Base-by-base conservation (phyloP, 2,329 filamentous ascomycete species). In the Calonectria crousiana region DNA sequence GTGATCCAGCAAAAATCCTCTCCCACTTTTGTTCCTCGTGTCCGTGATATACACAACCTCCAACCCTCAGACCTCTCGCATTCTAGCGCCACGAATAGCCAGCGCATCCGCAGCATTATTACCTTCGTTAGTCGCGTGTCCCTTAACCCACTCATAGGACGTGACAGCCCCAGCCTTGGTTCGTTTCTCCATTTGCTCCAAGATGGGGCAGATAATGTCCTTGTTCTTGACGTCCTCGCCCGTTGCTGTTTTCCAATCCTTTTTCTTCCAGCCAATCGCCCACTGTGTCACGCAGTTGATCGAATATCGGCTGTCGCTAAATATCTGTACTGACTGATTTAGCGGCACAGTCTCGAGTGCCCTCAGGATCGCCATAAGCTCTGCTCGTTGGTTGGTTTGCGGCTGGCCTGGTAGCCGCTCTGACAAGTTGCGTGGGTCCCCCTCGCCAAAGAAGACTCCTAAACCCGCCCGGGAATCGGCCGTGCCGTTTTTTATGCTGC, bases 361-460 rank as follows among this genome's bases (percentile, higher is more conserved):
- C 72, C 96, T 93, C 36, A 95, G 88, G 76, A 98, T 93, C 10
- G 95, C 97, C 30, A 94, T 96, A 73, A 99, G 88, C 86, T 99
- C 97, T n/a, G 96, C 97, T 4, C 97, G 94, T 84, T 98, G 95
- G 83, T 99, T 99, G 0, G 97, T 98, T 85, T 98, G 97, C 13
- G 89, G 88, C 20, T 89, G 87, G 66, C 95, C 95, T 67, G 89
- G 85, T 3, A 98, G 90, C 5, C 92, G 92, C 84, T 97, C 95
- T 16, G 94, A 95, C 30, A 98, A 83, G 81, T 93, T 93, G 76
- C 92, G 88, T 34, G 85, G 76, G 80, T 94, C 92, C 2, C 83
- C 83, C 23, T 83, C 78, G 8, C 91, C 92, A 79, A 94, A 94
- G 79, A 84, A 94, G 34, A 93, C 92, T 30, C 92, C 92, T 1